phyloP scores from a whole-genome alignment of 164 flowering plant genomes.

The Tetracentron sinense region DNA sequence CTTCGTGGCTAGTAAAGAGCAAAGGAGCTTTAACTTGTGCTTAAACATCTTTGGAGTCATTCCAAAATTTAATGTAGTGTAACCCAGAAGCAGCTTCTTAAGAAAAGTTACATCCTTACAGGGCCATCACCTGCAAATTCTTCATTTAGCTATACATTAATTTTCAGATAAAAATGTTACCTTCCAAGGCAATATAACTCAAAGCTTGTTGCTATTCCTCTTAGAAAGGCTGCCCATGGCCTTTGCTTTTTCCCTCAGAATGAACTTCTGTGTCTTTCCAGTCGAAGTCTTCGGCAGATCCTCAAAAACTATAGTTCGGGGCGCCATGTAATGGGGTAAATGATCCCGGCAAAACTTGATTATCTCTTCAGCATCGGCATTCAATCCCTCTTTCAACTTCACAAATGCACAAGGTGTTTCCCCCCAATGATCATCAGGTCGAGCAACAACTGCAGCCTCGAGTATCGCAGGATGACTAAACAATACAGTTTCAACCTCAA shows the following conservation, averaged over 20 bases:
- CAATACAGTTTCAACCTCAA: slow-evolving; percentile 60
- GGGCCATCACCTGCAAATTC: too few relatives aligned
- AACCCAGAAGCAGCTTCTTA: too few relatives aligned
- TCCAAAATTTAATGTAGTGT: too few relatives aligned
- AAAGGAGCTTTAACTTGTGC: too few relatives aligned
- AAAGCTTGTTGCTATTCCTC: slow-evolving; percentile 19
- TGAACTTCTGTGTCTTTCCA: slow-evolving; percentile 65
- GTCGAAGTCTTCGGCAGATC: slow-evolving; percentile 55
- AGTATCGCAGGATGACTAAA: slow-evolving; percentile 44
- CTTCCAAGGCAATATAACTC: background rate
- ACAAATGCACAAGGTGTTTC: slow-evolving; percentile 66
- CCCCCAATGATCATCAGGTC: slow-evolving; percentile 33
- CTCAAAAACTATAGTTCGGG: slow-evolving; percentile 42
- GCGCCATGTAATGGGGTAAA: slow-evolving; percentile 56
- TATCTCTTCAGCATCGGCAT: slow-evolving; percentile 35
- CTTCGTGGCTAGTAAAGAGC: too few relatives aligned
- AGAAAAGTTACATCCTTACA: too few relatives aligned
- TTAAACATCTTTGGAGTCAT: too few relatives aligned
- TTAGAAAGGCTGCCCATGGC: slow-evolving; percentile 30
- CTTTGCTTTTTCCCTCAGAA: slow-evolving; percentile 48
- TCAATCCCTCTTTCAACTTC: slow-evolving; percentile 39
- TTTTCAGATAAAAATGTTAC: too few relatives aligned
- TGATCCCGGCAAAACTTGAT: slow-evolving; percentile 38
- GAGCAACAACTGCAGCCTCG: slow-evolving; percentile 72
- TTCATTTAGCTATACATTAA: too few relatives aligned